Evolutionary conservation across 1,284 basidiomycete species (phyloP).

Genomic region (Cryptococcus sp.): DNA sequence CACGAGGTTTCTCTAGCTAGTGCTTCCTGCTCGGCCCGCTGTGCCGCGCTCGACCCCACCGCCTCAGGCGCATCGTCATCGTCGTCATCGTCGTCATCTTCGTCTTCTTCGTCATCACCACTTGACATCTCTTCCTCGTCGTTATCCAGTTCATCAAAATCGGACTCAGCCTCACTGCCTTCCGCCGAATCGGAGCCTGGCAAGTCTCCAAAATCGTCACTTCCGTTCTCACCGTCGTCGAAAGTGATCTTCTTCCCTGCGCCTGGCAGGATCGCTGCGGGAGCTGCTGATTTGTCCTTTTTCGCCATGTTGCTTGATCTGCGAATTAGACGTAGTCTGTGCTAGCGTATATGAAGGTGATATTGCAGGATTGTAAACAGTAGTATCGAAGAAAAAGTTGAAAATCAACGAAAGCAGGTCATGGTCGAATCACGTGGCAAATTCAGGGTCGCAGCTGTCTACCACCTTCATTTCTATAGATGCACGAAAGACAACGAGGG

Average conservation of each 20-base stretch:
- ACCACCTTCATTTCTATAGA: background rate
- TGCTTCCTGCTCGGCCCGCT: conserved; percentile 14
- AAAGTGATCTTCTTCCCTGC: conserved; percentile 38
- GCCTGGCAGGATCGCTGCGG: conserved; percentile 21
- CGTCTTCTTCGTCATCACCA: conserved; percentile 31
- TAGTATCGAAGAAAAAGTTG: background rate
- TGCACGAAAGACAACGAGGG: too few relatives aligned
- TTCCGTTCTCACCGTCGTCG: conserved; percentile 17
- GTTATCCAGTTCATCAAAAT: background rate
- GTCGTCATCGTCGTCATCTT: conserved; percentile 30
- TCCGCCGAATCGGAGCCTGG: background rate
- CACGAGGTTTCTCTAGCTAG: conserved; percentile 21
- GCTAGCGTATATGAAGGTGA: background rate
- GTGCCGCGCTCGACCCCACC: conserved; percentile 28
- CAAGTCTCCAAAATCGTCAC: background rate
- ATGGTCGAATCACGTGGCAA: background rate
- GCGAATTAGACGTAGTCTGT: background rate
- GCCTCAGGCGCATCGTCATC: conserved; percentile 46
- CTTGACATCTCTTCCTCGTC: conserved; percentile 18
- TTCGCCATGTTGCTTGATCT: conserved; percentile 15
- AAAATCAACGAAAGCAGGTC: background rate
- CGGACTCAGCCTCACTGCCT: background rate
- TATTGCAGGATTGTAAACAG: background rate
- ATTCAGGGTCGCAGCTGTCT: background rate
- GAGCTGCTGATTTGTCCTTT: conserved; percentile 10